These are phyloP conservation scores for Ascochyta viciae-villosae DNA, from an alignment of 2,329 filamentous ascomycete species.

Conservation along the genomic window DNA sequence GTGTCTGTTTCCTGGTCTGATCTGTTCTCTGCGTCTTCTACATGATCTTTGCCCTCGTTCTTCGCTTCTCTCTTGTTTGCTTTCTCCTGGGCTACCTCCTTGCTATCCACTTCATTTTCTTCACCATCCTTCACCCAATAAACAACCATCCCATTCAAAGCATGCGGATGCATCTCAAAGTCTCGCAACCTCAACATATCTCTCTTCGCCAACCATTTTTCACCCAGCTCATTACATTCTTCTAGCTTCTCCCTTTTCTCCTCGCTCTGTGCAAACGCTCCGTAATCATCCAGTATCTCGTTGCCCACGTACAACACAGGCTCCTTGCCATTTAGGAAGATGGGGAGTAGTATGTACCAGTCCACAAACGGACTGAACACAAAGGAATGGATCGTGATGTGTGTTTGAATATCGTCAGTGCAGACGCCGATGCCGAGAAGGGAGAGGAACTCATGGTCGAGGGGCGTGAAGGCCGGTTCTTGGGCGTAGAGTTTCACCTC, in stretches of 20 bases:
- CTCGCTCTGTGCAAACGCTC: slow-evolving; percentile 29
- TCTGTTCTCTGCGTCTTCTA: neutral
- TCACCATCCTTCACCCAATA: slow-evolving; percentile 26
- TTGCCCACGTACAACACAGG: slow-evolving; percentile 48
- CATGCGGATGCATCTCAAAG: slow-evolving; percentile 42
- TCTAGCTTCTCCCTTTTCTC: slow-evolving; percentile 35
- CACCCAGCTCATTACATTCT: slow-evolving; percentile 39
- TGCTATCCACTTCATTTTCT: neutral
- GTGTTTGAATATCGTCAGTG: slow-evolving; percentile 20
- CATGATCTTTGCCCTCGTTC: neutral
- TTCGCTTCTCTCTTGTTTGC: neutral
- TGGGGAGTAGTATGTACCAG: slow-evolving; percentile 42
- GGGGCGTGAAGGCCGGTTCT: slow-evolving; percentile 44
- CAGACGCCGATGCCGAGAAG: slow-evolving; percentile 30
- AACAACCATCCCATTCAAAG: slow-evolving; percentile 43
- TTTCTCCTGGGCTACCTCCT: neutral
- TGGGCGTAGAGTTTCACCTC: slow-evolving; percentile 39
- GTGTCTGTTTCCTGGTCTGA: neutral
- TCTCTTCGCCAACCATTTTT: slow-evolving; percentile 30
- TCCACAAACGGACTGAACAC: slow-evolving; percentile 49
- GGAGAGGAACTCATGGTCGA: slow-evolving; percentile 41
- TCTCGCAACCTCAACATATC: slow-evolving; percentile 26
- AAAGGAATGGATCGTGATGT: slow-evolving; percentile 33
- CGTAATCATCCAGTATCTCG: slow-evolving; percentile 43
- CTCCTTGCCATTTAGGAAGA: slow-evolving; percentile 38